These are phyloP conservation scores for Conidiobolus coronatus DNA, from an alignment of 371 early-diverging fungal genomes.

Conservation along the genomic window DNA sequence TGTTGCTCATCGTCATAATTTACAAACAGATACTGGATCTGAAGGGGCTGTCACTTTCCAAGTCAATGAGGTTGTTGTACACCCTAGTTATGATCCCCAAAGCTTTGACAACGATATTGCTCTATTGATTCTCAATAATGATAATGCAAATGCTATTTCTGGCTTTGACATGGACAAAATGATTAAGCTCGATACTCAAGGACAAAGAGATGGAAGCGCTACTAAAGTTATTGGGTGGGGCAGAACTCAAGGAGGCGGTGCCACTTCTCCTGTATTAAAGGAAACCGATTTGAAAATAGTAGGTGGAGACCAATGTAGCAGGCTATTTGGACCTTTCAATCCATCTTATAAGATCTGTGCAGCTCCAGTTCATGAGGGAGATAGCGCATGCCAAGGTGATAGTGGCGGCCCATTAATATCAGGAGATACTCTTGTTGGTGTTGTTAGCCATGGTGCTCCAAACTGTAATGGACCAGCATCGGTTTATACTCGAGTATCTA, in stretches of 20 bases:
- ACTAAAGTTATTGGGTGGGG: background rate
- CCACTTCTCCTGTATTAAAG: background rate
- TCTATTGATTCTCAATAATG: background rate
- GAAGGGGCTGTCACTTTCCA: background rate
- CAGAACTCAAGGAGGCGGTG: background rate
- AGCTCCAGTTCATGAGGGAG: background rate
- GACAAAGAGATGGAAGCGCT: background rate
- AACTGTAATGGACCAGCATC: background rate
- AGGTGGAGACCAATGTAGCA: too few relatives aligned
- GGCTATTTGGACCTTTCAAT: too few relatives aligned
- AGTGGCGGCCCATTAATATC: background rate
- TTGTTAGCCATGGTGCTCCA: background rate
- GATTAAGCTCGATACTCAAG: background rate
- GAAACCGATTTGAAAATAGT: too few relatives aligned
- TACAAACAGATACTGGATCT: too few relatives aligned
- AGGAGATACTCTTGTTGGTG: background rate
- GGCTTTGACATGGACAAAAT: too few relatives aligned
- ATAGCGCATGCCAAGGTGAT: constrained; percentile 1
- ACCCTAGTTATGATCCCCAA: background rate
- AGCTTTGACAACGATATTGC: background rate
- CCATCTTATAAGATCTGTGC: background rate
- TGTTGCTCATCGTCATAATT: too few relatives aligned
- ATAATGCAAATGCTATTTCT: background rate
- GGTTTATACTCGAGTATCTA: background rate
- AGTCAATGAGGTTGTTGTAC: background rate